Evolutionary conservation across 2,329 filamentous ascomycete genomes (phyloP).

Genomic region (Exophiala bonariae): DNA sequence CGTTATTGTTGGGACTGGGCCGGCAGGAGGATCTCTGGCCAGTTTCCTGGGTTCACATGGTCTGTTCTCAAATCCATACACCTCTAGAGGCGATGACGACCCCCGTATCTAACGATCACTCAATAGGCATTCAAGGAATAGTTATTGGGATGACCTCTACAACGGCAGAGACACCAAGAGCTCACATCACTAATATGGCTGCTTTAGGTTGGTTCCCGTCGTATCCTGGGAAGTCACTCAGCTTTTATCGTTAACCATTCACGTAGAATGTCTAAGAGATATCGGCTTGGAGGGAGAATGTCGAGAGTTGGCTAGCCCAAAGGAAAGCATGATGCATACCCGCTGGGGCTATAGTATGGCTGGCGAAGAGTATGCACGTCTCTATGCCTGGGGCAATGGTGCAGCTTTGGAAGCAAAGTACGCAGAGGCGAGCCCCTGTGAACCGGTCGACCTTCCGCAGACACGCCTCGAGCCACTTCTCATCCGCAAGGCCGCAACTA

Average conservation of each 20-base stretch:
- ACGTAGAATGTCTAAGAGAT: conserved; percentile 29
- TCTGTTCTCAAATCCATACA: conserved; percentile 25
- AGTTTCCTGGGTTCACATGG: conserved; percentile 40
- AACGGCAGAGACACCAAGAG: conserved; percentile 17
- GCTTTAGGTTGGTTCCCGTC: conserved; percentile 4
- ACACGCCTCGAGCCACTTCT: conserved; percentile 43
- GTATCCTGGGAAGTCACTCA: background rate
- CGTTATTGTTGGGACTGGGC: conserved; percentile 47
- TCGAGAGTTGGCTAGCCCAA: conserved; percentile 31
- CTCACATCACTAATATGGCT: conserved; percentile 21
- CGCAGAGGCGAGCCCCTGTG: conserved; percentile 40
- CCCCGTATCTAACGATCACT: background rate
- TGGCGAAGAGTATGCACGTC: conserved; percentile 44
- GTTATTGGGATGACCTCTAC: conserved; percentile 13
- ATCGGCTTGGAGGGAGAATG: conserved; percentile 43
- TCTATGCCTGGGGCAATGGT: conserved; percentile 44
- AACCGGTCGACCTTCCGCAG: conserved; percentile 42
- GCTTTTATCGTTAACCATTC: background rate
- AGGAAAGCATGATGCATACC: conserved; percentile 39
- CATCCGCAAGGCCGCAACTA: conserved; percentile 34
- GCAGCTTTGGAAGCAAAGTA: conserved; percentile 33
- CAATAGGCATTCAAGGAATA: conserved; percentile 17
- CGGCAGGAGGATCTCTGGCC: conserved; percentile 49
- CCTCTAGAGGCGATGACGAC: background rate
- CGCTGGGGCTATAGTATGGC: conserved; percentile 45